A percentile compares a stretch with the other conserved stretches of the same genome.
Conservation (phyloP, 805 yeast genomes). For the Nakazawaea holstii region DNA sequence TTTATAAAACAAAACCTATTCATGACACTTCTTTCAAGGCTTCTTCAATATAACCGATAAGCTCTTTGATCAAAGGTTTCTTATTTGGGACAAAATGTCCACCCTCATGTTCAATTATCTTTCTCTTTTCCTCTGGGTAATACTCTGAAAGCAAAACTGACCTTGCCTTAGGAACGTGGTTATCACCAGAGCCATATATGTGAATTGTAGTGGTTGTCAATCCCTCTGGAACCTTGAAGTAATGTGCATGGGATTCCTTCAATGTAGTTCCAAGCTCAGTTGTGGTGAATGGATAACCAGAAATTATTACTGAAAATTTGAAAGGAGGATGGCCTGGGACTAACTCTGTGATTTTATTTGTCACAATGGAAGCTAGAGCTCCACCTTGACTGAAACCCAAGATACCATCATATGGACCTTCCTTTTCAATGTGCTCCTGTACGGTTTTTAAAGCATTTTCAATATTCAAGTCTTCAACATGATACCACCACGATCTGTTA, state of each 20-base stretch:
- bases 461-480: constrained; percentile 44
- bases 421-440: constrained; percentile 41
- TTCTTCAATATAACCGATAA: constrained; percentile 3
- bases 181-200: constrained; percentile 70
- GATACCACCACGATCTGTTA: constrained; percentile 64
- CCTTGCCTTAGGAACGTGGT: constrained; percentile 65
- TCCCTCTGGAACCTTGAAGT: constrained; percentile 25
- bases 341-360: constrained; percentile 45
- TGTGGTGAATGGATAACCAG: constrained; percentile 52
- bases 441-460: constrained; percentile 42
- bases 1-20: not conserved
- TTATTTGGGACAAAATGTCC: constrained; percentile 91
- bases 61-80: constrained; percentile 24
- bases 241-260: constrained; percentile 25
- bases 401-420: constrained; percentile 75
- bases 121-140: constrained; percentile 37
- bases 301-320: constrained; percentile 60
- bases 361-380: constrained; percentile 62
- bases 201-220: constrained; percentile 44
- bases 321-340: constrained; percentile 43
- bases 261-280: constrained; percentile 28
- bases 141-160: constrained; percentile 48
- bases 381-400: constrained; percentile 89
- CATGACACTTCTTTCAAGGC: not conserved
- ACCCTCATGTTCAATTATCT: constrained; percentile 70